Evolutionary conservation across 306 rosid species (phyloP).

Genomic region (Quercus alba): DNA sequence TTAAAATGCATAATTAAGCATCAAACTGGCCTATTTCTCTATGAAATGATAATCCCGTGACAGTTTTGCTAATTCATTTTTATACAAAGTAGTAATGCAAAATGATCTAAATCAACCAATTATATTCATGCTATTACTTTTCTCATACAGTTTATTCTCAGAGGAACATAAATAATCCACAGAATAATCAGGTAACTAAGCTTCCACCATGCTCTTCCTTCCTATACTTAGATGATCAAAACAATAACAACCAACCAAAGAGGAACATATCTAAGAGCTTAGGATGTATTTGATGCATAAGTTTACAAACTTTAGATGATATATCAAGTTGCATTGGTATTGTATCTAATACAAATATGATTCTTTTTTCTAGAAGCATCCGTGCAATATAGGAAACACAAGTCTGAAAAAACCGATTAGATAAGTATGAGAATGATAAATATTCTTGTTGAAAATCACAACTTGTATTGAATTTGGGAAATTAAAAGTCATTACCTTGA

Average conservation of each 20-base stretch:
- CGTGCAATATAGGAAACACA: neutral
- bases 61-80: neutral
- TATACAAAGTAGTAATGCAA: neutral
- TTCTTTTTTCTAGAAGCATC: neutral
- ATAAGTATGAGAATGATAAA: no score
- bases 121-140: neutral
- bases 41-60: neutral
- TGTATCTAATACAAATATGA: neutral
- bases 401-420: neutral
- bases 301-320: neutral
- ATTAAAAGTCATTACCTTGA: constrained; percentile 47
- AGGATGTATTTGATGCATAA: neutral
- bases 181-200: no score
- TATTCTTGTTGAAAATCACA: no score
- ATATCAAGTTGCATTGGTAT: neutral
- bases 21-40: neutral
- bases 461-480: neutral
- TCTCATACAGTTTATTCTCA: neutral
- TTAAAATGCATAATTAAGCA: neutral
- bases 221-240: neutral
- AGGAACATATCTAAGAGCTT: neutral
- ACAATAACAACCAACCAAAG: neutral
- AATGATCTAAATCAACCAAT: neutral
- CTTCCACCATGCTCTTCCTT: no score
- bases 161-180: neutral